phyloP scores from a whole-genome alignment of 1,284 basidiomycete genomes.

The Trametes hirsuta region DNA sequence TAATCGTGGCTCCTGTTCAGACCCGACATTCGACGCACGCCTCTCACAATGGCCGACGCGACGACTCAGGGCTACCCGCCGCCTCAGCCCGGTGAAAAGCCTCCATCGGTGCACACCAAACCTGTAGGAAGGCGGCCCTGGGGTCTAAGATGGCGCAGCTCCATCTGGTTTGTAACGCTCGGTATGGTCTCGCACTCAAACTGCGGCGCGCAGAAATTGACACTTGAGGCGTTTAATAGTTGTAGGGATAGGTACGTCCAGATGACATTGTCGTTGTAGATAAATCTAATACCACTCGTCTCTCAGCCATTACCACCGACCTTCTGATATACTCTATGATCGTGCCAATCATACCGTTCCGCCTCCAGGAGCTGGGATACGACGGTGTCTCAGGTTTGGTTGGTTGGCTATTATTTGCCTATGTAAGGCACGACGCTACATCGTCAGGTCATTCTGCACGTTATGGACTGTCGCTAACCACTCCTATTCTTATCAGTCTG shows the following conservation, averaged over 20 bases:
- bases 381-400: conserved; percentile 56
- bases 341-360: conserved; percentile 79
- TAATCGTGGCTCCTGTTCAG: no score
- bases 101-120: neutral
- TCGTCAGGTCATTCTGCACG: neutral
- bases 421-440: conserved; percentile 41
- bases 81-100: neutral
- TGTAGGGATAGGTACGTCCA: conserved; percentile 14
- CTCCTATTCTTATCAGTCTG: conserved; percentile 31
- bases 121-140: neutral
- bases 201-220: neutral
- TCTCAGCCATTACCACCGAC: conserved; percentile 63
- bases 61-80: neutral
- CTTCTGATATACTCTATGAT: conserved; percentile 70
- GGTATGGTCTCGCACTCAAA: neutral
- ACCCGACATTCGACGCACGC: no score
- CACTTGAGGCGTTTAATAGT: neutral
- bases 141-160: conserved; percentile 28
- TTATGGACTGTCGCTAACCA: no score
- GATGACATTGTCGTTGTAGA: neutral
- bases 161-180: conserved; percentile 25
- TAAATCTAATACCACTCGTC: neutral
- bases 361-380: conserved; percentile 60
- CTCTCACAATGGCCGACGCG: no score
- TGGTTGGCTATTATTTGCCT: conserved; percentile 71